Conservation (phyloP, 768 basidiomycete species). For the Phanerochaete sordida region DNA sequence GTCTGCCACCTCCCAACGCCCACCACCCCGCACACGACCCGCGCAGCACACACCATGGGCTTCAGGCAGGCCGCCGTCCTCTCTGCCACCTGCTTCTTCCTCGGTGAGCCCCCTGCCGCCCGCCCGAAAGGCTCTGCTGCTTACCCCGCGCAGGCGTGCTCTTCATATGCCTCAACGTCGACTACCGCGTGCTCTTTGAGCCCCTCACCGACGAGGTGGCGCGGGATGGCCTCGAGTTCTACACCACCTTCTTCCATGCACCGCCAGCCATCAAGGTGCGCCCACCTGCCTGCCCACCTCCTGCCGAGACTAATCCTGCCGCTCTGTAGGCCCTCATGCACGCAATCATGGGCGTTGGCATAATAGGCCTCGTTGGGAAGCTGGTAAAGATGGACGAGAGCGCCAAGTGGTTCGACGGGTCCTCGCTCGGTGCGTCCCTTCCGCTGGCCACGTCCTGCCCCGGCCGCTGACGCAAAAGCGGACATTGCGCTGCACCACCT, state of each 20-base stretch:
- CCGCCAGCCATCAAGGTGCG: conserved; percentile 90
- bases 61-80: conserved; percentile 90
- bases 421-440: conserved; percentile 62
- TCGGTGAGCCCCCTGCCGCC: conserved; percentile 51
- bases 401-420: conserved; percentile 94
- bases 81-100: conserved; percentile 83
- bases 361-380: conserved; percentile 74
- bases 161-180: conserved; percentile 84
- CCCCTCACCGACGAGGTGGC: conserved; percentile 60
- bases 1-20: neutral
- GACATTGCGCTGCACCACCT: conserved; percentile 2
- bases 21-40: conserved; percentile 4
- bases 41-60: conserved; percentile 51
- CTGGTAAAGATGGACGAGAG: conserved; percentile 87
- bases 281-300: too few species aligned
- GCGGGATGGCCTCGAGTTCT: conserved; percentile 83
- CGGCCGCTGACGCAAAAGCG: neutral
- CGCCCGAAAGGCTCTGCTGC: neutral
- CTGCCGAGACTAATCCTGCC: neutral
- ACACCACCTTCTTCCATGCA: conserved; percentile 88
- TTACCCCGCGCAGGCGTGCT: conserved; percentile 52
- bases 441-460: neutral
- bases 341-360: conserved; percentile 74
- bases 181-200: conserved; percentile 79
- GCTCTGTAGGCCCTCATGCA: conserved; percentile 73